Evolutionary conservation across 2,329 filamentous ascomycete genomes (phyloP).

Genomic region (Penicillium fuscoglaucum): DNA sequence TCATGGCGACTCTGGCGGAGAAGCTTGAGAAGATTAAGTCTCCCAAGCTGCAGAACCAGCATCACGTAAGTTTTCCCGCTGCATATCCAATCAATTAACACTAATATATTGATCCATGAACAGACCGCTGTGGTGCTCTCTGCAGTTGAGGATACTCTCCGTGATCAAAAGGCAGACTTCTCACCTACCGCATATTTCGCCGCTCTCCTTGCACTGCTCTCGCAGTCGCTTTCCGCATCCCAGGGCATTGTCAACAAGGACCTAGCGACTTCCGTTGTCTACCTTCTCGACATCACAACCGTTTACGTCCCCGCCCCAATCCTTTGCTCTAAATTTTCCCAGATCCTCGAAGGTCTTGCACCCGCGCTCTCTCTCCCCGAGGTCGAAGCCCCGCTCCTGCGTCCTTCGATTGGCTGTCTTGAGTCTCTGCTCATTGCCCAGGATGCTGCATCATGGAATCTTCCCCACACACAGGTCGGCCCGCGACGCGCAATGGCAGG

Average conservation of each 20-base stretch:
- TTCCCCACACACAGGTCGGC: slow-evolving; percentile 77
- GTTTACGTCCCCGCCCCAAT: slow-evolving; percentile 81
- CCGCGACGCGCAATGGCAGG: slow-evolving; percentile 85
- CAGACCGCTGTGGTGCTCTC: slow-evolving; percentile 71
- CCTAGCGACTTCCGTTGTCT: slow-evolving; percentile 81
- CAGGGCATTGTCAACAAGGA: slow-evolving; percentile 74
- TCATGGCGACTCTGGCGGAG: slow-evolving; percentile 70
- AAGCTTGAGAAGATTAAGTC: slow-evolving; percentile 97
- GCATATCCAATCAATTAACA: background rate
- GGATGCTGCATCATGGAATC: slow-evolving; percentile 82
- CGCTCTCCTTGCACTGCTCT: slow-evolving; percentile 84
- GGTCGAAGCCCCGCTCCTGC: slow-evolving; percentile 81
- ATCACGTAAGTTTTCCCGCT: slow-evolving; percentile 64
- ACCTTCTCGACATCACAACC: slow-evolving; percentile 90
- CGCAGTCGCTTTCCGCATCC: slow-evolving; percentile 66
- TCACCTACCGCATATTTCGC: slow-evolving; percentile 93
- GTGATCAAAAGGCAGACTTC: slow-evolving; percentile 78
- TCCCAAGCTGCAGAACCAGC: slow-evolving; percentile 91
- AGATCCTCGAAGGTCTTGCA: slow-evolving; percentile 83
- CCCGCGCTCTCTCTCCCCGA: slow-evolving; percentile 77
- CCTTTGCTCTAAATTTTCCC: slow-evolving; percentile 89
- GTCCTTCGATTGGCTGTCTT: slow-evolving; percentile 87
- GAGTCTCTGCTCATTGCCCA: slow-evolving; percentile 90
- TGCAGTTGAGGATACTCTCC: slow-evolving; percentile 89
- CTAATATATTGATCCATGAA: slow-evolving; percentile 13